Conservation (phyloP, 495 filamentous ascomycete species). For the Sphaerosporella brunnea region DNA sequence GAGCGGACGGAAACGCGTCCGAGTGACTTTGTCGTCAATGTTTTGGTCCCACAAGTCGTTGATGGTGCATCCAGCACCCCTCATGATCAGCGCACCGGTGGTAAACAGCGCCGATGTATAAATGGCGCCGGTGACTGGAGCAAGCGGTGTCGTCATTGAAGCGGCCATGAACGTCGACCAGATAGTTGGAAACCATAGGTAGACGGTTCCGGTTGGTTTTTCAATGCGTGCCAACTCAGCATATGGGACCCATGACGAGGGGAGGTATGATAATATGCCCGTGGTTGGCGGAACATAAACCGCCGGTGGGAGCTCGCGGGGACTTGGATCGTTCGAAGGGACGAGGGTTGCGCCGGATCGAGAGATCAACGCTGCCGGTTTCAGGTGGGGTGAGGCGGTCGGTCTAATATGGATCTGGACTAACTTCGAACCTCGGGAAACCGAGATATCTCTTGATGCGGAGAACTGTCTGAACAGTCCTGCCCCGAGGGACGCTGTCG, state of each 20-base stretch:
- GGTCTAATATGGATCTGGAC: too few species aligned
- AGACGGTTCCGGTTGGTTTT: constrained; percentile 87
- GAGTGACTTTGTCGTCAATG: constrained; percentile 73
- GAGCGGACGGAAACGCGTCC: constrained; percentile 76
- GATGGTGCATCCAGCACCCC: constrained; percentile 92
- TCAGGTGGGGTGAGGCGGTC: too few species aligned
- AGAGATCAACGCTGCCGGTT: too few species aligned
- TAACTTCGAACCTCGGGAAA: too few species aligned
- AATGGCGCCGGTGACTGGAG: constrained; percentile 39
- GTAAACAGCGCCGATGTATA: constrained; percentile 63
- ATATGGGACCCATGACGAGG: constrained; percentile 65
- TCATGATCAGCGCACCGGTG: constrained; percentile 80
- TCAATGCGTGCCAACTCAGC: constrained; percentile 86
- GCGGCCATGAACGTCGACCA: constrained; percentile 62
- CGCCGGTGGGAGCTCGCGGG: constrained; percentile 5
- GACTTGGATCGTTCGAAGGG: too few species aligned
- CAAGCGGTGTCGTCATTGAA: constrained; percentile 40
- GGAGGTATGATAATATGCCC: constrained; percentile 61
- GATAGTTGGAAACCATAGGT: constrained; percentile 86
- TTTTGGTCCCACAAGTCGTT: constrained; percentile 96
- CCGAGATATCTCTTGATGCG: too few species aligned
- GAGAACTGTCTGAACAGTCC: too few species aligned
- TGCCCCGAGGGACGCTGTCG: too few species aligned
- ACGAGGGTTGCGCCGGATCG: too few species aligned
- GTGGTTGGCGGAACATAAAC: constrained; percentile 51